Percentiles rank a stretch among this genome's conserved stretches.
These are phyloP conservation scores for Tricholoma hemisulphureum DNA, from an alignment of 768 basidiomycete species.

Conservation along the genomic window DNA sequence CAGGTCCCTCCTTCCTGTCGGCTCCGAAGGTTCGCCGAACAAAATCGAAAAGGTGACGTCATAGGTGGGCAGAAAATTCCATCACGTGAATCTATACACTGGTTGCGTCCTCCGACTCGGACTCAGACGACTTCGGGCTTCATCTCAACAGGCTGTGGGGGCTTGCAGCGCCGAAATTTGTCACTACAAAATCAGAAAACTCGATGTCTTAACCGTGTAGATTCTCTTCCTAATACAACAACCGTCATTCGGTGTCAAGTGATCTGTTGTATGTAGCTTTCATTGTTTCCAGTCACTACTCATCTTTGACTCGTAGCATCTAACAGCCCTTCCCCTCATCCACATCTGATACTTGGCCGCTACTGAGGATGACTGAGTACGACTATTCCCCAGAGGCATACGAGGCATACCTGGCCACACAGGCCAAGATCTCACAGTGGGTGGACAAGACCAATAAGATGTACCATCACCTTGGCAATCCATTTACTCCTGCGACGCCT, in stretches of 20 bases:
- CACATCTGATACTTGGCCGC: neutral
- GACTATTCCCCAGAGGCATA: conserved; percentile 24
- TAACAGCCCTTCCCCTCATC: conserved; percentile 2
- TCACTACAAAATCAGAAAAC: too few relatives aligned
- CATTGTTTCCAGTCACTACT: neutral
- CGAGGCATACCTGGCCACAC: conserved; percentile 13
- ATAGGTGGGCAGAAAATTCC: too few relatives aligned
- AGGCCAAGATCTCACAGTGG: conserved; percentile 17
- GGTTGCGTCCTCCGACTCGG: too few relatives aligned
- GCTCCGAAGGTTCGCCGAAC: too few relatives aligned
- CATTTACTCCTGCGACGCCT: conserved; percentile 15
- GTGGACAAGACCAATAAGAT: conserved; percentile 11
- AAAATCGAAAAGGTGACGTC: too few relatives aligned
- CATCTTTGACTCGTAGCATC: neutral
- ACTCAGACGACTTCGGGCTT: too few relatives aligned
- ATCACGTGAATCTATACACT: too few relatives aligned
- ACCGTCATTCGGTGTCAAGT: neutral
- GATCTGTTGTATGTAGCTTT: neutral
- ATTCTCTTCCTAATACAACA: too few relatives aligned
- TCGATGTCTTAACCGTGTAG: too few relatives aligned
- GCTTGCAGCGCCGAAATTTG: too few relatives aligned
- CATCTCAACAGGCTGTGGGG: too few relatives aligned
- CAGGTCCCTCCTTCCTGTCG: too few relatives aligned
- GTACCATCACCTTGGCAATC: conserved; percentile 9
- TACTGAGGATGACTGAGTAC: conserved; percentile 21